Evolutionary conservation across 768 basidiomycete species (phyloP), one percentile per base, ranked within the genome.

Genomic region (Psilocybe cubensis): DNA sequence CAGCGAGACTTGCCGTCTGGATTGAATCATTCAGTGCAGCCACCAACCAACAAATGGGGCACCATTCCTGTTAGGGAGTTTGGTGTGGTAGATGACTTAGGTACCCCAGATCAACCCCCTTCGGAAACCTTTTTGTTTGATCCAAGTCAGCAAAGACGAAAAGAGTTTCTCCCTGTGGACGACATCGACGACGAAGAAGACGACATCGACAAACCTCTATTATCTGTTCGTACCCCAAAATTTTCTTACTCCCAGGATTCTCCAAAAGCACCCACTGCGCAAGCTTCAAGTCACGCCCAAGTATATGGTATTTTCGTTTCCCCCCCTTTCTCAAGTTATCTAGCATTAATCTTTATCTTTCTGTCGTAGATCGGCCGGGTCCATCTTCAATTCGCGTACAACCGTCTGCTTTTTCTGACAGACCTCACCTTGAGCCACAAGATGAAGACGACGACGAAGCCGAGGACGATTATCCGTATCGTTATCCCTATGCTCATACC

Each of bases 71-170:
- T 41, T 18, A 49, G 31, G 17, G 49, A 54, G 18, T 31, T 59
- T 23, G 57, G 46, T 42, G 25, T 66, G 28, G 63, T 68, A 31
- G 54, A 66, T 41, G 65, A 68, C 48, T 40, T 63, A 20, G 62
- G 60, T n/a, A 68, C 67, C 3, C 67, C 67, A 9, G 62, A 63
- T 17, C 60, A 61, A 31, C 56, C 62, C 1, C 58, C 61, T 18
- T 66, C 65, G 3, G 67, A 68, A 28, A 58, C 56, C 21, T 28
- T 63, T 17, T 10, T 59, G 23, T 63, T 57, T 42, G 48, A 64
- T 7, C 44, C 60, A 33, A 41, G 28, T n/a, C 47, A 24, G n/a
- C 25, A 45, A 20, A 35, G 46, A 18, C 42, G 40, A 27, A 48
- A 40, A 9, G 58, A 63, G 8, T 57, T 60, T 23, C 40, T 60